Percentiles rank a stretch among this genome's conserved stretches.
Conservation (phyloP, 2,329 filamentous ascomycete genomes). For the Stagonosporopsis chrysanthemi region DNA sequence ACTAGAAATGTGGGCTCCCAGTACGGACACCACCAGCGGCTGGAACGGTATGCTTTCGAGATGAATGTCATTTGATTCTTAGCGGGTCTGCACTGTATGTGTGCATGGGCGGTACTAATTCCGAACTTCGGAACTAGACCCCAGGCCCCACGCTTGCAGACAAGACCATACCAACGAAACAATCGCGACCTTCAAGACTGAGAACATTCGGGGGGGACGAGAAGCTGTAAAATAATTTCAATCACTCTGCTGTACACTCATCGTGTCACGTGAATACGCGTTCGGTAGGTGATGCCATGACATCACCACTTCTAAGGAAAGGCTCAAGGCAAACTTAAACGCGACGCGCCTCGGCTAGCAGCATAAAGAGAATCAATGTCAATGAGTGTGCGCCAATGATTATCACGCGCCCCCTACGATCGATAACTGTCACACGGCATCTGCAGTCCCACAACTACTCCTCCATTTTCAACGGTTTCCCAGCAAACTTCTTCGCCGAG, state of each 20-base stretch:
- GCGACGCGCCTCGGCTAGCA: slow-evolving; percentile 1
- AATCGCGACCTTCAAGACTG: background rate
- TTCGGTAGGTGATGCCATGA: slow-evolving; percentile 20
- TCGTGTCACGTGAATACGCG: slow-evolving; percentile 23
- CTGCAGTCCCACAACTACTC: background rate
- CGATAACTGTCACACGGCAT: background rate
- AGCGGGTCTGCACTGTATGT: background rate
- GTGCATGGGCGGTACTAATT: background rate
- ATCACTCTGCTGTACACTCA: no score
- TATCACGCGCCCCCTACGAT: background rate
- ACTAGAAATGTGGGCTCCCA: slow-evolving; percentile 26
- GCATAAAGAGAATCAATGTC: background rate
- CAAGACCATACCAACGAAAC: background rate
- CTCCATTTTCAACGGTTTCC: slow-evolving; percentile 10
- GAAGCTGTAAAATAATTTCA: background rate
- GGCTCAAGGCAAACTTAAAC: slow-evolving; percentile 1
- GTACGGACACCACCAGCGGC: slow-evolving; percentile 14
- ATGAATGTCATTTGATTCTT: background rate
- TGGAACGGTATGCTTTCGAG: slow-evolving; percentile 6
- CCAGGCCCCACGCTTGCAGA: background rate
- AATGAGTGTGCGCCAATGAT: background rate
- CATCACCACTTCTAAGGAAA: slow-evolving; percentile 24
- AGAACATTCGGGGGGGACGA: no score
- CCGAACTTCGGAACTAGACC: background rate
- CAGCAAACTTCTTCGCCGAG: slow-evolving; percentile 15